These are phyloP conservation scores for Nemania sp. DNA, from an alignment of 2,329 filamentous ascomycete genomes.

Conservation along the genomic window DNA sequence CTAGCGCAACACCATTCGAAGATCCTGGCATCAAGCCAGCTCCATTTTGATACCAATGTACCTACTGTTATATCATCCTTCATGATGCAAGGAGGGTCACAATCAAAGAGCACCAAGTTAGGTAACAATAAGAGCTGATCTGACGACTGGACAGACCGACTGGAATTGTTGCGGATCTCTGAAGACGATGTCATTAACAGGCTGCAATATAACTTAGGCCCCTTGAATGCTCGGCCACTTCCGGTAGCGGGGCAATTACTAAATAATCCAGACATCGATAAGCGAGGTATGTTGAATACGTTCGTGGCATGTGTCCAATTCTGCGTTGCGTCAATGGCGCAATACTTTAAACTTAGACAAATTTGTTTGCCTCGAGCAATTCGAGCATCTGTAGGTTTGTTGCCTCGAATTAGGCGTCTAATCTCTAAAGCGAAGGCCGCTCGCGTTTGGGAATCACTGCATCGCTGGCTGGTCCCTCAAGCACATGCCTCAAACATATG, in stretches of 20 bases:
- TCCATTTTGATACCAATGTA: constrained; percentile 4
- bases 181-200: not conserved
- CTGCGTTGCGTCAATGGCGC: too few species aligned
- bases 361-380: not conserved
- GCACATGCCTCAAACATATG: too few species aligned
- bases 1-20: constrained; percentile 10
- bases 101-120: not conserved
- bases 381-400: constrained; percentile 2
- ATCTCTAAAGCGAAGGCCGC: constrained; percentile 18
- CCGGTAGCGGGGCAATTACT: constrained; percentile 19
- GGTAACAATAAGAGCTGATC: constrained; percentile 3
- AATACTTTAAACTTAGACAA: too few species aligned
- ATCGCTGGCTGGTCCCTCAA: too few species aligned
- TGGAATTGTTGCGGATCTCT: not conserved
- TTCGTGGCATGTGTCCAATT: constrained; percentile 5
- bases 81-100: constrained; percentile 2
- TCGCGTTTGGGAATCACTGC: constrained; percentile 21
- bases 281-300: constrained; percentile 17
- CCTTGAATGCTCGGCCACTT: constrained; percentile 17
- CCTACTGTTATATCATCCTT: not conserved
- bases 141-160: not conserved
- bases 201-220: too few species aligned
- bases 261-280: constrained; percentile 22
- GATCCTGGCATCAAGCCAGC: constrained; percentile 8
- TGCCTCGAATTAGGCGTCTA: constrained; percentile 21